Base-by-base conservation (phyloP, 306 rosid species). In the Quercus bicolor region DNA sequence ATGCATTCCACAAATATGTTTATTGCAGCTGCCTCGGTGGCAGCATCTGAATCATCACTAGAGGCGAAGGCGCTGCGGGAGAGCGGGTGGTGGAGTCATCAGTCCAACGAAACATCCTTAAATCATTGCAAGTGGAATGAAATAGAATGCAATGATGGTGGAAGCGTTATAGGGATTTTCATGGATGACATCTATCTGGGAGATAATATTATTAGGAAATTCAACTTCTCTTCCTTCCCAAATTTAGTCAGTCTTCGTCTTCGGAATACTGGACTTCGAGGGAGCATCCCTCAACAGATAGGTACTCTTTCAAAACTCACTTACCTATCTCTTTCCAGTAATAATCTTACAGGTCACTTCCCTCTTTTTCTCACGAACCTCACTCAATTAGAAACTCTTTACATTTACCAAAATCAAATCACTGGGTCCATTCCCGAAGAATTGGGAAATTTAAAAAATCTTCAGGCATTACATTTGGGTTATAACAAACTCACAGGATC, bases 151-250 rank as follows among this genome's bases (percentile, higher is more conserved):
- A 21, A 10, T 10, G 19, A 1, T 9, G 13, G 0, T 1, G 68
- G 68, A 56, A 56, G 55, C 21, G 1, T 74, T 10, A 34, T 4
- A 33, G 5, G 1, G 52, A 74, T 56, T 11, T 0, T 0, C 16
- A 19, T 19, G 10, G 4, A 0, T 24, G 1, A 0, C 0, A 0
- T 21, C 18, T 10, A 21, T 11, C 10, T 23, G 31, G 11, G 20
- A 23, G 19, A 31, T 31, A 31, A 31, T 0, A 31, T 31, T 31
- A 31, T 31, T 4, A 31, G 5, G 34, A 31, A 31, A 4, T 31
- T 31, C 34, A 31, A 10, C 16, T 43, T 21, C 23, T 21, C 23
- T 21, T 21, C 23, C 23, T 21, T 21, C 23, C 23, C 23, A 21
- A 21, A 21, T 21, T 21, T 21, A 21, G 23, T 21, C 23, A 0